Conservation (phyloP, 192 early-diverging fungal species). For the Mortierella antarctica region DNA sequence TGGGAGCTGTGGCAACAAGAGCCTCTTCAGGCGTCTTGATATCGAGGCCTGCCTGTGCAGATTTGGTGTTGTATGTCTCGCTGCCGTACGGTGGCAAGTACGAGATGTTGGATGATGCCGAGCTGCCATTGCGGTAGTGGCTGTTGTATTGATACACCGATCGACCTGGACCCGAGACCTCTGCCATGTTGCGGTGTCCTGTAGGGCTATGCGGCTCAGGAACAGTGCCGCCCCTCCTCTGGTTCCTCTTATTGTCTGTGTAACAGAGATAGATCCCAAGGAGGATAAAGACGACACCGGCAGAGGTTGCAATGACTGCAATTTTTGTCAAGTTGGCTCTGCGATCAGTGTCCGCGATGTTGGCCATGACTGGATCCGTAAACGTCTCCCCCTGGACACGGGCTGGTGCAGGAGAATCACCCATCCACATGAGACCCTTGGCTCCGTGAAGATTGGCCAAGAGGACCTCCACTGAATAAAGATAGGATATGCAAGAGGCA, state of each 20-base stretch:
- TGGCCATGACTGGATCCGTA: not conserved
- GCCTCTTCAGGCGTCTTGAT: constrained; percentile 1
- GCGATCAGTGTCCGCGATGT: not conserved
- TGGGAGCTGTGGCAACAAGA: not conserved
- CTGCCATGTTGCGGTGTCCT: constrained; percentile 10
- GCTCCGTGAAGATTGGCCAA: constrained; percentile 12
- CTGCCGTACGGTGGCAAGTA: constrained; percentile 30
- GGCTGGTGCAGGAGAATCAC: not conserved
- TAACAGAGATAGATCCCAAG: constrained; percentile 12
- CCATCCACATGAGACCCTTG: constrained; percentile 15
- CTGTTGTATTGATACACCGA: constrained; percentile 21
- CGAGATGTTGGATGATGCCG: constrained; percentile 20
- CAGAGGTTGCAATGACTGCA: not conserved
- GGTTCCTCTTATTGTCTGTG: constrained; percentile 19
- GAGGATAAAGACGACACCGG: constrained; percentile 2
- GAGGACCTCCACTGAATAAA: constrained; percentile 23
- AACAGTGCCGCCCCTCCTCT: not conserved
- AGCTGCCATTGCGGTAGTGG: constrained; percentile 9
- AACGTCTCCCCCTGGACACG: constrained; percentile 14
- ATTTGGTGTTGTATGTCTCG: constrained; percentile 1
- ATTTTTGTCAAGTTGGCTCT: constrained; percentile 6
- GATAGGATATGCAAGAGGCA: constrained; percentile 17
- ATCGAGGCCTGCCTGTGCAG: not conserved
- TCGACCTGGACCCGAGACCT: constrained; percentile 16
- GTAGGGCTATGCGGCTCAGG: constrained; percentile 13